Percentiles rank a stretch among this genome's conserved stretches.
Evolutionary conservation across 257 asterid species (phyloP).

Genomic region (Solanum virginianum): DNA sequence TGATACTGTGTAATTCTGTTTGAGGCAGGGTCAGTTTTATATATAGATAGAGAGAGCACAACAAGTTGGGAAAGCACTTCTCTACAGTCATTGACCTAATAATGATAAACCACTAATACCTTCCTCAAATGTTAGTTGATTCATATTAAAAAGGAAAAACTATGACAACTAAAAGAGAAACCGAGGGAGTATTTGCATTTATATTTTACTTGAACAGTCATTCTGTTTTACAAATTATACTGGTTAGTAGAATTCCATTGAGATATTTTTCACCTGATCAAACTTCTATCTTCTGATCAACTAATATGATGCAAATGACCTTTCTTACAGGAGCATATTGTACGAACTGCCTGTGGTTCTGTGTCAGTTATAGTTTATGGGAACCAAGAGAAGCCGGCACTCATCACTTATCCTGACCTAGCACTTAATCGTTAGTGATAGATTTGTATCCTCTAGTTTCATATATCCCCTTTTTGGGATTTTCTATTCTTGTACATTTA

Average conservation of each 20-base stretch:
- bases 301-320: neutral
- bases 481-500: neutral
- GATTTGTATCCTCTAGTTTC: neutral
- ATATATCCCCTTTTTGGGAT: neutral
- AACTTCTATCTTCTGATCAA: neutral
- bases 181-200: neutral
- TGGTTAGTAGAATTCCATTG: neutral
- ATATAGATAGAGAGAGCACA: too few species aligned
- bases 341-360: conserved; percentile 64
- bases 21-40: neutral
- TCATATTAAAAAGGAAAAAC: too few species aligned
- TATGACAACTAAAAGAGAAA: too few species aligned
- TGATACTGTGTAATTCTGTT: neutral
- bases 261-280: neutral
- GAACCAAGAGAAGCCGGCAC: conserved; percentile 86
- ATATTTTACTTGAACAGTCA: neutral
- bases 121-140: neutral
- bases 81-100: neutral
- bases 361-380: conserved; percentile 84
- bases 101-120: neutral
- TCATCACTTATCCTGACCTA: conserved; percentile 89
- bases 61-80: neutral
- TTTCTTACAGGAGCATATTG: conserved; percentile 65
- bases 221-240: neutral
- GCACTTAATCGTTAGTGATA: conserved; percentile 81